A percentile compares a stretch with the other conserved stretches of the same genome.
phyloP scores from a whole-genome alignment of 768 basidiomycete species.

The Guyanaporus albipodus region DNA sequence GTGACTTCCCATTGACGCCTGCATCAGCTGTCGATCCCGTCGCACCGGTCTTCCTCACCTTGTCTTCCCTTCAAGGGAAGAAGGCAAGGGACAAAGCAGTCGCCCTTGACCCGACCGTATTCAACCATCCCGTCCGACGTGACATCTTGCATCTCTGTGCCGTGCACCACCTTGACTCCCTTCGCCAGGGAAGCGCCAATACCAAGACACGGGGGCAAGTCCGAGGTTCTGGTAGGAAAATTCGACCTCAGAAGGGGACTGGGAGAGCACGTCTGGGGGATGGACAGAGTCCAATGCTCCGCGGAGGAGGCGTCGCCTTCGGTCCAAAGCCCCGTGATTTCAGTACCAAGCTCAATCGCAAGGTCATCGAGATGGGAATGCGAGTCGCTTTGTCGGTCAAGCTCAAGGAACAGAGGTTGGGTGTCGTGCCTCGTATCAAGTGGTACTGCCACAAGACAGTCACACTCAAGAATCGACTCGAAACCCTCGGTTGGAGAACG shows the following conservation, averaged over 20 bases:
- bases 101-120: conserved; percentile 75
- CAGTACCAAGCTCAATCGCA: conserved; percentile 86
- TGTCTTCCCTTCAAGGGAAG: conserved; percentile 52
- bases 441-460: conserved; percentile 76
- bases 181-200: conserved; percentile 88
- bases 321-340: conserved; percentile 92
- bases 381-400: conserved; percentile 84
- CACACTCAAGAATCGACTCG: conserved; percentile 57
- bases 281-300: conserved; percentile 77
- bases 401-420: conserved; percentile 67
- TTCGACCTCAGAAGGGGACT: conserved; percentile 87
- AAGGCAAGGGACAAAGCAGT: conserved; percentile 47
- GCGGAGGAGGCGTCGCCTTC: conserved; percentile 90
- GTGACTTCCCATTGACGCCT: conserved; percentile 5
- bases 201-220: conserved; percentile 94
- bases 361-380: conserved; percentile 91
- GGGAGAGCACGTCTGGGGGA: conserved; percentile 90
- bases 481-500: conserved; percentile 61
- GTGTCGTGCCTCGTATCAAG: conserved; percentile 67
- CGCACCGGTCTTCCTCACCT: conserved; percentile 54
- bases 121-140: conserved; percentile 81
- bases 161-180: conserved; percentile 78
- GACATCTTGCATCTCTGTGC: conserved; percentile 94
- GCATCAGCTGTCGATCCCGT: conserved; percentile 35
- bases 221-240: conserved; percentile 82